phyloP scores from a whole-genome alignment of 2,329 filamentous ascomycete species.

The Penicillium sp. region DNA sequence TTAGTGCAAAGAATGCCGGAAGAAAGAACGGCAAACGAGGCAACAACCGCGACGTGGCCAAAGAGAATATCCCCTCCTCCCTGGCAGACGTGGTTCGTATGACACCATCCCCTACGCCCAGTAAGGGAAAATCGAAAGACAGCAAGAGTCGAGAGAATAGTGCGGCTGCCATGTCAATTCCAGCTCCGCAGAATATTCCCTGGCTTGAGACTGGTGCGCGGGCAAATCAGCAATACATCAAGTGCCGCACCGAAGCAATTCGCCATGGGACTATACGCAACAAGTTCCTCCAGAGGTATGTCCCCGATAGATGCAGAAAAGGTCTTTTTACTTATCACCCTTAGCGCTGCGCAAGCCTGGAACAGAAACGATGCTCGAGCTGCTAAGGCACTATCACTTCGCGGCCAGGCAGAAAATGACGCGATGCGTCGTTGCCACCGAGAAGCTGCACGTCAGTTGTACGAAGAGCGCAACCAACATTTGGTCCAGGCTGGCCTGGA shows the following conservation, averaged over 20 bases:
- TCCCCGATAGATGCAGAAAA: background rate
- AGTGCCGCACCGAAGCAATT: slow-evolving; percentile 90
- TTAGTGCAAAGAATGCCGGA: slow-evolving; percentile 60
- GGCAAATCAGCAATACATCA: slow-evolving; percentile 90
- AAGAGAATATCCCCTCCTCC: slow-evolving; percentile 68
- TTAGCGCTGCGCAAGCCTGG: slow-evolving; percentile 92
- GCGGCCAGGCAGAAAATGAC: slow-evolving; percentile 94
- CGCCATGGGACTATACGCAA: slow-evolving; percentile 95
- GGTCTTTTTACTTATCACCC: slow-evolving; percentile 1
- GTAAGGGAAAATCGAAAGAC: slow-evolving; percentile 51
- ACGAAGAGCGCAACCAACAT: slow-evolving; percentile 85
- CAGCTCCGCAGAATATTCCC: slow-evolving; percentile 83
- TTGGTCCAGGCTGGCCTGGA: slow-evolving; percentile 40
- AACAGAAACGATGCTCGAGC: slow-evolving; percentile 95
- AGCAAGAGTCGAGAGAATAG: slow-evolving; percentile 69
- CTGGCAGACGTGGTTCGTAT: slow-evolving; percentile 93
- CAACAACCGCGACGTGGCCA: slow-evolving; percentile 65
- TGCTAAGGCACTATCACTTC: slow-evolving; percentile 87
- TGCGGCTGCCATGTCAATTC: slow-evolving; percentile 73
- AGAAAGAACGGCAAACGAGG: slow-evolving; percentile 93
- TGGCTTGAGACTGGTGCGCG: slow-evolving; percentile 92
- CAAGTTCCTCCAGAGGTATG: slow-evolving; percentile 90
- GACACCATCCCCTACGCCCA: slow-evolving; percentile 75
- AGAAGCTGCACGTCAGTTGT: slow-evolving; percentile 84
- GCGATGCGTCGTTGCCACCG: slow-evolving; percentile 95